Conservation (phyloP, 1,139 yeast species). For the Zygosaccharomyces pseudobailii region DNA sequence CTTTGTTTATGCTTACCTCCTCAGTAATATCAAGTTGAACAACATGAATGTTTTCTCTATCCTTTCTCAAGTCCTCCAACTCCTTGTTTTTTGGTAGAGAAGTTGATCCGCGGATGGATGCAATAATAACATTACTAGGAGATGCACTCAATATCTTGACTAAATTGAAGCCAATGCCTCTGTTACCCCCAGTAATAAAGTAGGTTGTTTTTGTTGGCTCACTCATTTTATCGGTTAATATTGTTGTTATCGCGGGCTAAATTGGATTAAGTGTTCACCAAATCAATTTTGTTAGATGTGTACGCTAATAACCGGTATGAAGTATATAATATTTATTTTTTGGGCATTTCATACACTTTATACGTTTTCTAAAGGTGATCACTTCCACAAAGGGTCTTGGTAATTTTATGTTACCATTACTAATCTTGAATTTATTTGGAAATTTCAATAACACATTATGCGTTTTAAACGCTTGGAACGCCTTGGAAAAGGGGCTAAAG, state of each 20-base stretch:
- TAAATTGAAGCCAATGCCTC: constrained; percentile 3
- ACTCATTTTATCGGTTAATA: neutral
- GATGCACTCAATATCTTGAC: constrained; percentile 3
- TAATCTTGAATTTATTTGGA: neutral
- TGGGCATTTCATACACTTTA: neutral
- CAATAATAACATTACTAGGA: neutral
- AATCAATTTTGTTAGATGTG: neutral
- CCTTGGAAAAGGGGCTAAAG: neutral
- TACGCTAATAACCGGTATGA: neutral
- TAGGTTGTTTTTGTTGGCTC: neutral
- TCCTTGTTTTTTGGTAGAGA: constrained; percentile 2
- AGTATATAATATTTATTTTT: too few species aligned
- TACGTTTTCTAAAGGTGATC: neutral
- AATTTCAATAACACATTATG: neutral
- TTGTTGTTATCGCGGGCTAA: neutral
- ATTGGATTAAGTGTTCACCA: neutral
- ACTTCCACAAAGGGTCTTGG: neutral
- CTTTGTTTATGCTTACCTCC: constrained; percentile 1
- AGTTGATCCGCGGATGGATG: neutral
- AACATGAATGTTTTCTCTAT: constrained; percentile 1
- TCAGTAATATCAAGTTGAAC: constrained; percentile 2
- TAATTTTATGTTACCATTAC: neutral
- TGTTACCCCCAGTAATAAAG: constrained; percentile 3
- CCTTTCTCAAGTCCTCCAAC: neutral
- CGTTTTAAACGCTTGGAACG: neutral